A percentile compares a stretch with the other conserved stretches of the same genome.
Evolutionary conservation across 2,329 filamentous ascomycete genomes (phyloP).

Genomic region (Apiospora saccharicola): DNA sequence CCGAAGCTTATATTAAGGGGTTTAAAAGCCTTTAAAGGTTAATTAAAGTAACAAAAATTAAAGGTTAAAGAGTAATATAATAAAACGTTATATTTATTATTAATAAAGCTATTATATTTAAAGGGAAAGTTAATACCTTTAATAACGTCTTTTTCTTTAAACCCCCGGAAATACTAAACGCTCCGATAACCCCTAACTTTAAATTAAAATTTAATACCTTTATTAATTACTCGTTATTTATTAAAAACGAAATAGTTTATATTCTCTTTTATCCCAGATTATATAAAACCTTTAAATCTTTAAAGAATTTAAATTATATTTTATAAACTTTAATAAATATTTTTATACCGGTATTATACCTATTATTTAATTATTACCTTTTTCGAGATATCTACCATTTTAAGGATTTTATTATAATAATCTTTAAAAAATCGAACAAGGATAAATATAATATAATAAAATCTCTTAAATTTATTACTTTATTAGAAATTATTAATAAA

Average conservation of each 20-base stretch:
- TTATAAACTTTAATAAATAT: too few species aligned
- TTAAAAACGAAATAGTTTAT: not conserved
- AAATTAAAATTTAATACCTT: not conserved
- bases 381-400: not conserved
- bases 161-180: not conserved
- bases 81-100: constrained; percentile 5
- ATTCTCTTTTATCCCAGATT: not conserved
- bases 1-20: not conserved
- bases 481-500: too few species aligned
- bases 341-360: not conserved
- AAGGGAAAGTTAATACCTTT: not conserved
- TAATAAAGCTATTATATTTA: not conserved
- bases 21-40: not conserved
- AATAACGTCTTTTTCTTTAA: not conserved
- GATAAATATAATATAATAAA: too few species aligned
- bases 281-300: not conserved
- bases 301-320: too few species aligned
- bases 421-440: too few species aligned
- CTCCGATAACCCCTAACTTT: too few species aligned
- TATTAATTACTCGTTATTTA: not conserved
- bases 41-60: not conserved
- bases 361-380: not conserved
- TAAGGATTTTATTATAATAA: too few species aligned
- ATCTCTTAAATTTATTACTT: too few species aligned
- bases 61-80: not conserved